These are phyloP conservation scores for Prunus armeniaca DNA, from an alignment of 306 rosid genomes.

Conservation along the genomic window DNA sequence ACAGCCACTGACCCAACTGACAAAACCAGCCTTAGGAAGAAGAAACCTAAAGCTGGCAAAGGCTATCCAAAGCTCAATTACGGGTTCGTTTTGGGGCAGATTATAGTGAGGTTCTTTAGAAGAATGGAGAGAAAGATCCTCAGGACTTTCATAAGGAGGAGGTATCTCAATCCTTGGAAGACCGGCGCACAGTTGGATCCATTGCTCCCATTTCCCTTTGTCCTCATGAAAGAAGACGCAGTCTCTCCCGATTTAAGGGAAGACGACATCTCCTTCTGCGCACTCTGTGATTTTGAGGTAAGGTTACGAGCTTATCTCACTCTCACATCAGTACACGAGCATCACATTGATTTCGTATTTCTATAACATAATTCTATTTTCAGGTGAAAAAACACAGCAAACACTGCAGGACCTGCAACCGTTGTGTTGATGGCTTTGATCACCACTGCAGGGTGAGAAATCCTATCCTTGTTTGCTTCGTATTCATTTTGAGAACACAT, in stretches of 20 bases:
- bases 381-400: constrained; percentile 85
- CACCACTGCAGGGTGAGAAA: constrained; percentile 88
- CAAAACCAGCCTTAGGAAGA: constrained; percentile 55
- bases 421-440: constrained; percentile 94
- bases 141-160: constrained; percentile 69
- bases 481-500: neutral
- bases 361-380: neutral
- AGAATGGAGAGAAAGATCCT: constrained; percentile 82
- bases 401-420: constrained; percentile 94
- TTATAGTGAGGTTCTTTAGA: constrained; percentile 65
- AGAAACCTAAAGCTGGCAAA: constrained; percentile 2
- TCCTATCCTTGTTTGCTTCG: neutral
- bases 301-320: neutral
- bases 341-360: neutral
- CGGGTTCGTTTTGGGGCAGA: constrained; percentile 63
- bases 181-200: constrained; percentile 60
- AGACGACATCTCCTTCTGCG: constrained; percentile 78
- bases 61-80: constrained; percentile 45
- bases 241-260: constrained; percentile 52
- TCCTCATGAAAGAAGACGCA: constrained; percentile 67
- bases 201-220: constrained; percentile 73
- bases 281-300: constrained; percentile 81
- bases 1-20: constrained; percentile 89
- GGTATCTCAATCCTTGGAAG: constrained; percentile 69
- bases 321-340: neutral